phyloP scores from a whole-genome alignment of 1,139 yeast genomes.

The Yamadazyma taylorii region DNA sequence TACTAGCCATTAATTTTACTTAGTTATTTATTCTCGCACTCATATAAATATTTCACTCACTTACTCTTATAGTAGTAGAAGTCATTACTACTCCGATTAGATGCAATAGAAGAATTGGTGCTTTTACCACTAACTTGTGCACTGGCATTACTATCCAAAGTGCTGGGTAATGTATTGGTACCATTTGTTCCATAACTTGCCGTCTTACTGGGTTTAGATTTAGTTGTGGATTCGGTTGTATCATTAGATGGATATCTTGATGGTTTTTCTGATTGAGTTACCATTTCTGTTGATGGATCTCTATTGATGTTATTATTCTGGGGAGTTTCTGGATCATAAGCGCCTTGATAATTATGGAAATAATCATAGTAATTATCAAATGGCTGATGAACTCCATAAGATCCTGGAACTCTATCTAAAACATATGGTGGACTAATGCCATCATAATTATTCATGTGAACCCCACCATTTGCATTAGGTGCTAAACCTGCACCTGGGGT shows the following conservation, averaged over 20 bases:
- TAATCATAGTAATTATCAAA: neutral
- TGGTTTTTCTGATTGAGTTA: no score
- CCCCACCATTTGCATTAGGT: no score
- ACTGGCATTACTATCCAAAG: slow-evolving; percentile 1
- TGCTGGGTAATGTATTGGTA: neutral
- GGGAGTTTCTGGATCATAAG: neutral
- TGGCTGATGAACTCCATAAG: neutral
- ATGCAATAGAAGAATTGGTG: neutral
- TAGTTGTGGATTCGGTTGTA: neutral
- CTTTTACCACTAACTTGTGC: neutral
- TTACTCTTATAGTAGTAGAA: neutral
- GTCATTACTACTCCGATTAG: neutral
- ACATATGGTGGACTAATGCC: neutral
- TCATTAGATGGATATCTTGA: no score
- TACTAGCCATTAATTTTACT: no score
- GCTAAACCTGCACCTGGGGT: no score
- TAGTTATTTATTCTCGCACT: no score
- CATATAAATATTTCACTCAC: neutral
- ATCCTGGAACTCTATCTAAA: neutral
- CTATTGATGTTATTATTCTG: no score
- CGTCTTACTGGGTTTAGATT: neutral
- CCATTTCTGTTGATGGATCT: neutral
- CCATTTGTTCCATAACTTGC: neutral
- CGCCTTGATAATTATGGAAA: neutral
- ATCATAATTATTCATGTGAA: no score